Conservation (phyloP, 768 basidiomycete species). For the Leccinum rimulosum region DNA sequence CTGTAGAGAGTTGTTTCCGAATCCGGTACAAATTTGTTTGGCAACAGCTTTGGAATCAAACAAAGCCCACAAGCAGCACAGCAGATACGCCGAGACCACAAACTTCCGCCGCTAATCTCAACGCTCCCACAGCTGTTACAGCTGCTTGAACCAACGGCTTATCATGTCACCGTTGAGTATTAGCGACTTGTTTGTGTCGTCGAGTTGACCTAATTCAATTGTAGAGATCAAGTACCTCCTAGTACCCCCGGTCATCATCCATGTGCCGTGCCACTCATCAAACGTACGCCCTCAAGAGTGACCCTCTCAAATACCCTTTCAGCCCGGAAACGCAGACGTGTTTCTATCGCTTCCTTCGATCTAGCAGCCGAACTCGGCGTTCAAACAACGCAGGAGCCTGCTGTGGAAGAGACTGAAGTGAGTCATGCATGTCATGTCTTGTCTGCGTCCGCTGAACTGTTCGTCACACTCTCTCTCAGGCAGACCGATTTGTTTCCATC, state of each 20-base stretch:
- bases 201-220: slow-evolving; percentile 15
- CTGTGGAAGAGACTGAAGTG: slow-evolving; percentile 29
- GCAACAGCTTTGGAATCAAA: slow-evolving; percentile 26
- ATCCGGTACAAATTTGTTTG: slow-evolving; percentile 25
- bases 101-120: neutral
- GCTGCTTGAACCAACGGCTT: neutral
- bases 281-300: slow-evolving; percentile 37
- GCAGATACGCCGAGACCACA: neutral
- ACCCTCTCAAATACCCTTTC: slow-evolving; percentile 42
- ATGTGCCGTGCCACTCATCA: slow-evolving; percentile 30
- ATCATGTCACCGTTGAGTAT: slow-evolving; percentile 33
- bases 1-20: neutral
- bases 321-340: slow-evolving; percentile 39
- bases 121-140: neutral
- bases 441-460: neutral
- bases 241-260: slow-evolving; percentile 22
- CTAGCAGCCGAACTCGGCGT: slow-evolving; percentile 34
- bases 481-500: slow-evolving; percentile 59
- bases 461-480: slow-evolving; percentile 32
- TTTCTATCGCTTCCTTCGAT: slow-evolving; percentile 41
- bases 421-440: slow-evolving; percentile 10
- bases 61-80: slow-evolving; percentile 12
- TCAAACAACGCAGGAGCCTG: slow-evolving; percentile 13
- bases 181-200: slow-evolving; percentile 4
- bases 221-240: slow-evolving; percentile 26